Conservation (phyloP, 2,329 filamentous ascomycete genomes). For the Macrophomina phaseolina region DNA sequence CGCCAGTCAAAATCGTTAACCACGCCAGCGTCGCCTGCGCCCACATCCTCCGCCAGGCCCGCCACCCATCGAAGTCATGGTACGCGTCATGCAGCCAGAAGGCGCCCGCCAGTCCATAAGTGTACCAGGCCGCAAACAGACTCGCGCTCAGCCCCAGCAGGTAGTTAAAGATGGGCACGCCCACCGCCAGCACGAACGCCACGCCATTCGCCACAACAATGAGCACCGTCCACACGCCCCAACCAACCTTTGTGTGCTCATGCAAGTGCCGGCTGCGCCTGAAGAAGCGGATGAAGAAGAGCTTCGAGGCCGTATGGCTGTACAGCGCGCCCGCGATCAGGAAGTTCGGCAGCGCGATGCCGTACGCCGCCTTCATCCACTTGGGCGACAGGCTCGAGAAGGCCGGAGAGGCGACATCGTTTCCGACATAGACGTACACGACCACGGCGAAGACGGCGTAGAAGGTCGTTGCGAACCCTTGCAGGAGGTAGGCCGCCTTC, state of each 20-base stretch:
- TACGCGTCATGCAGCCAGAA: constrained; percentile 57
- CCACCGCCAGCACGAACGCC: constrained; percentile 53
- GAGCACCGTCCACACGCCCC: constrained; percentile 55
- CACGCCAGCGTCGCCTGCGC: constrained; percentile 48
- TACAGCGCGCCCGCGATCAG: constrained; percentile 58
- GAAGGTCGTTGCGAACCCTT: constrained; percentile 56
- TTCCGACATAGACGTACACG: constrained; percentile 58
- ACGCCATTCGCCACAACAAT: constrained; percentile 54
- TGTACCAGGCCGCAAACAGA: constrained; percentile 61
- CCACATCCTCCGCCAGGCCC: constrained; percentile 47
- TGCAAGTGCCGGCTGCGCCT: constrained; percentile 54
- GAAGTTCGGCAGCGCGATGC: constrained; percentile 58
- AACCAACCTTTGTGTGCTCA: constrained; percentile 54
- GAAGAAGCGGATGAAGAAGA: constrained; percentile 59
- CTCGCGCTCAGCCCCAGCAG: constrained; percentile 58
- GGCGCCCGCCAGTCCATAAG: constrained; percentile 58
- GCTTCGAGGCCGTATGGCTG: constrained; percentile 58
- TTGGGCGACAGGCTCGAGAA: not conserved
- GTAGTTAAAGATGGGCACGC: constrained; percentile 61
- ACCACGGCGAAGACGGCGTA: constrained; percentile 60
- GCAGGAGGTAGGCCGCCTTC: constrained; percentile 58
- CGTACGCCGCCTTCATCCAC: constrained; percentile 54
- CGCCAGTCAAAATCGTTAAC: constrained; percentile 53
- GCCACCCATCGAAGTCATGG: constrained; percentile 48
- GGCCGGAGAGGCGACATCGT: constrained; percentile 22